A percentile compares a stretch with the other conserved stretches of the same genome.
Evolutionary conservation across 2,329 filamentous ascomycete genomes (phyloP).

Genomic region (Plectosphaerella cucumerina): DNA sequence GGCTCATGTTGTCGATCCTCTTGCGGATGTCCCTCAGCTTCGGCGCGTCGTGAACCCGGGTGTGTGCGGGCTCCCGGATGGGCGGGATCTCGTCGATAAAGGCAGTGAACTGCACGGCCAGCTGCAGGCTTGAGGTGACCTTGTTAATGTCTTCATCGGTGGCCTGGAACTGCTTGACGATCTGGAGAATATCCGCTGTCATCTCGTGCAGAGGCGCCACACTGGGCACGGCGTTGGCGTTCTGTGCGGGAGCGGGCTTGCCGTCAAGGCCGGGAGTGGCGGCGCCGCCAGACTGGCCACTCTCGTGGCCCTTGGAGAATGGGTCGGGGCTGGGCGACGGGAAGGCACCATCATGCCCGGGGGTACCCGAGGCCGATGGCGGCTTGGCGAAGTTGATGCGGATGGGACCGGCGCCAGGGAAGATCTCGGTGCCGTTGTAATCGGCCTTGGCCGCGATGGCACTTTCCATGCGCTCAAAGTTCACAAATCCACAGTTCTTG

Average conservation of each 20-base stretch:
- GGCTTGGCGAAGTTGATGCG: conserved; percentile 98
- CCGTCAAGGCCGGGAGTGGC: conserved; percentile 32
- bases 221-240: conserved; percentile 48
- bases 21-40: conserved; percentile 95
- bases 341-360: conserved; percentile 81
- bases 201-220: conserved; percentile 74
- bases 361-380: conserved; percentile 82
- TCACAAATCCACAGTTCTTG: conserved; percentile 99
- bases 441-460: conserved; percentile 82
- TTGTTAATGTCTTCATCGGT: conserved; percentile 70
- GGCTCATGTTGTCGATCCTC: conserved; percentile 91
- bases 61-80: conserved; percentile 82
- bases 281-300: conserved; percentile 26
- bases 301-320: conserved; percentile 56
- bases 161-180: conserved; percentile 85
- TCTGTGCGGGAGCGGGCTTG: conserved; percentile 22
- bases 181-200: conserved; percentile 76
- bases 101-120: conserved; percentile 67
- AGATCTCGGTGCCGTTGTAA: conserved; percentile 96
- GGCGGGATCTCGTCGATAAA: conserved; percentile 85
- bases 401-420: conserved; percentile 90
- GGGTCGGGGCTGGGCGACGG: conserved; percentile 90
- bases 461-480: conserved; percentile 88
- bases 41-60: conserved; percentile 86
- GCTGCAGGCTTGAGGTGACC: conserved; percentile 70